A percentile compares a stretch with the other conserved stretches of the same genome.
These are phyloP conservation scores for Phialophora verrucosa DNA, from an alignment of 2,329 filamentous ascomycete genomes.

Conservation along the genomic window DNA sequence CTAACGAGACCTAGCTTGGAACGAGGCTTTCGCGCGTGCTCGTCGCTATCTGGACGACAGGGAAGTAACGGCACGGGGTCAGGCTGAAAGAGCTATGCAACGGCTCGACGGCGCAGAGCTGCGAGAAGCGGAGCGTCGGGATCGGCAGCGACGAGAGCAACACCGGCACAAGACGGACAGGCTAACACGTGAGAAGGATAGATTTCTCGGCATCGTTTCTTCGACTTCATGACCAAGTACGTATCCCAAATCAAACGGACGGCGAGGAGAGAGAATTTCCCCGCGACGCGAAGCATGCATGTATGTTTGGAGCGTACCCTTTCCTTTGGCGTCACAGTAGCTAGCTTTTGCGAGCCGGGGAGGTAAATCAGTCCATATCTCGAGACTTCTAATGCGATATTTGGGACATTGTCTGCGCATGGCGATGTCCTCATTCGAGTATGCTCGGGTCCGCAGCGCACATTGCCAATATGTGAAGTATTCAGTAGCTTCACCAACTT, in stretches of 20 bases:
- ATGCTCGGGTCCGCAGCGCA: no score
- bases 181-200: background rate
- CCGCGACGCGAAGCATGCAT: no score
- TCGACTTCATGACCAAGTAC: no score
- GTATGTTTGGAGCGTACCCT: no score
- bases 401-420: no score
- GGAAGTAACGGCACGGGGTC: background rate
- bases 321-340: no score
- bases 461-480: background rate
- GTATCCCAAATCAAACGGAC: no score
- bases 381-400: no score
- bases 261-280: no score
- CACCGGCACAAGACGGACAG: conserved; percentile 1
- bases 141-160: background rate
- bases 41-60: background rate
- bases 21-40: background rate
- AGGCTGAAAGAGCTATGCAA: background rate
- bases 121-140: background rate
- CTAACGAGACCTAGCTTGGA: background rate
- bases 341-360: no score
- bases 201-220: background rate
- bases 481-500: background rate
- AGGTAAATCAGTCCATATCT: no score
- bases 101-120: conserved; percentile 2
- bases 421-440: no score